phyloP scores from a whole-genome alignment of 1,284 basidiomycete genomes.

The Cystobasidiaceae sp. region DNA sequence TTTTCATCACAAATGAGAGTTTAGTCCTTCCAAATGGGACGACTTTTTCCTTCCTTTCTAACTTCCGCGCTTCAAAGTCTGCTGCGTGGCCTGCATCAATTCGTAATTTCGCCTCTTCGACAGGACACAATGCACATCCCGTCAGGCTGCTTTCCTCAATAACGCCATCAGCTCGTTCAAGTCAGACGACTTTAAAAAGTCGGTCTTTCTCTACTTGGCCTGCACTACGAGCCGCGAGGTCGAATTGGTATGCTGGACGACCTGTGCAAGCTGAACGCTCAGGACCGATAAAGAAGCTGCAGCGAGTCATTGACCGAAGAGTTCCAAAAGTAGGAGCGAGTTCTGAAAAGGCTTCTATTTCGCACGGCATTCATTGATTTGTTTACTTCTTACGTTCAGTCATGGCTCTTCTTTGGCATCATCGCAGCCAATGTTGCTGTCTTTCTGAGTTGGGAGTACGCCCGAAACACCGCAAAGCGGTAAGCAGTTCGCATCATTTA shows the following conservation, averaged over 20 bases:
- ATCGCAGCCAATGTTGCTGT: slow-evolving; percentile 14
- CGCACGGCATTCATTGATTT: too few relatives aligned
- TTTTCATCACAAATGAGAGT: too few relatives aligned
- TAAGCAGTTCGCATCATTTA: not conserved
- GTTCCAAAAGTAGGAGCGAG: not conserved
- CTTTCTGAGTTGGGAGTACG: slow-evolving; percentile 22
- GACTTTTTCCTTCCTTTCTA: too few relatives aligned
- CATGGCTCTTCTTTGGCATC: slow-evolving; percentile 29
- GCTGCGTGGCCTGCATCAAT: too few relatives aligned
- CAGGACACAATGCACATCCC: too few relatives aligned
- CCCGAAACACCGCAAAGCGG: slow-evolving; percentile 7
- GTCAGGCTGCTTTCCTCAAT: too few relatives aligned
- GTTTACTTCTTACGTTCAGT: not conserved
- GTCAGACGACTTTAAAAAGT: not conserved
- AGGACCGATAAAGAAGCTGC: slow-evolving; percentile 11
- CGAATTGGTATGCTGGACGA: slow-evolving; percentile 21
- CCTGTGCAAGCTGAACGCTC: slow-evolving; percentile 18
- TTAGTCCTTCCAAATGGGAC: too few relatives aligned
- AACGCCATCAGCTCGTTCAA: not conserved
- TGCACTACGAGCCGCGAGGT: slow-evolving; percentile 7
- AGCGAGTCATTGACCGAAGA: not conserved
- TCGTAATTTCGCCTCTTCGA: too few relatives aligned
- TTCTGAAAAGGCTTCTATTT: too few relatives aligned
- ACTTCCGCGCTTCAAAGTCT: too few relatives aligned
- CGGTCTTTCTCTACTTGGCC: slow-evolving; percentile 3